Evolutionary conservation across 495 filamentous ascomycete species (phyloP).

Genomic region (Xylaria acuta): DNA sequence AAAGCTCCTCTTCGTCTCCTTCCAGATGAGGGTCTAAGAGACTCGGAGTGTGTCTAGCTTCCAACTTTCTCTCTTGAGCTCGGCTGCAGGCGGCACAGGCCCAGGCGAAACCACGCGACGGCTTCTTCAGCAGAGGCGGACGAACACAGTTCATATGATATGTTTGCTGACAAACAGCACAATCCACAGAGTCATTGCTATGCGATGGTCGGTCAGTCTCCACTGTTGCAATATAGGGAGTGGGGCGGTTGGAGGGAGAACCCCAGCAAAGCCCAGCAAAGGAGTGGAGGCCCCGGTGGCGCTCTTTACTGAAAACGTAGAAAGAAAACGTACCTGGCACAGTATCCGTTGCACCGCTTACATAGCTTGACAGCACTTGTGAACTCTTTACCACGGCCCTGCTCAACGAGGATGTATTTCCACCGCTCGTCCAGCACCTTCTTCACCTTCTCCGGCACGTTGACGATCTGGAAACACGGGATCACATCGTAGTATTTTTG

Average conservation of each 20-base stretch:
- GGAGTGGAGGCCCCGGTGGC: constrained; percentile 10
- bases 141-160: constrained; percentile 99
- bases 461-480: constrained; percentile 89
- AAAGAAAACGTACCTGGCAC: constrained; percentile 77
- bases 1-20: constrained; percentile 80
- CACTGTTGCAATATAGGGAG: constrained; percentile 25
- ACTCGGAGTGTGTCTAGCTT: constrained; percentile 84
- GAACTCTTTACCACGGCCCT: constrained; percentile 89
- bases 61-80: constrained; percentile 88
- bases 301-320: constrained; percentile 54
- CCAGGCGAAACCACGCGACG: constrained; percentile 97
- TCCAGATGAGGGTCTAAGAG: constrained; percentile 61
- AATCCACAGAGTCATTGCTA: constrained; percentile 94
- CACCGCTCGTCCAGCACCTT: constrained; percentile 93
- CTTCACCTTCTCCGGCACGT: constrained; percentile 92
- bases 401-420: constrained; percentile 93
- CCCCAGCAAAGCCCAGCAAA: constrained; percentile 16
- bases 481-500: constrained; percentile 97
- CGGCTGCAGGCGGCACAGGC: constrained; percentile 94
- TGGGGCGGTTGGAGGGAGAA: constrained; percentile 13
- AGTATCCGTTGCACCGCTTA: constrained; percentile 88
- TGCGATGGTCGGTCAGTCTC: constrained; percentile 7
- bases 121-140: constrained; percentile 92
- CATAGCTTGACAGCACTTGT: constrained; percentile 96
- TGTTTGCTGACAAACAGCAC: constrained; percentile 89